phyloP scores from a whole-genome alignment of 345 rosid species.

The Camelina sativa region DNA sequence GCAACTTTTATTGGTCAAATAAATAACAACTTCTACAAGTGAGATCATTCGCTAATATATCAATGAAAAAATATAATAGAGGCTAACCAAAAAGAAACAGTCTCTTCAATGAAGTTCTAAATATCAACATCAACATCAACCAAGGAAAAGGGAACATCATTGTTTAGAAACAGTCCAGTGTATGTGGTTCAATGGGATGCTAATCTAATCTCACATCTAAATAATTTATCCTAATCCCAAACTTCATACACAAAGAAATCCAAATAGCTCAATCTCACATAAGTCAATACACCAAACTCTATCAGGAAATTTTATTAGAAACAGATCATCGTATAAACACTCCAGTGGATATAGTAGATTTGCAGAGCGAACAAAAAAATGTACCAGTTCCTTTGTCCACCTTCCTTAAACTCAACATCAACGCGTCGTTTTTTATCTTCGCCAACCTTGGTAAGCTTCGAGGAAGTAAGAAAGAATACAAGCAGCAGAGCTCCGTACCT shows the following conservation, averaged over 20 bases:
- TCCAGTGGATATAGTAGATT: not conserved
- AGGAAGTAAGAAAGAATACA: constrained; percentile 79
- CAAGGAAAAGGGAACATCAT: not conserved
- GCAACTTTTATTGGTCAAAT: constrained; percentile 11
- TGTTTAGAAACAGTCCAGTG: not conserved
- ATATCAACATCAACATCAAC: not conserved
- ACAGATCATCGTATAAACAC: not conserved
- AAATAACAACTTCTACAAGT: not conserved
- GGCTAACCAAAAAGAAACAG: not conserved
- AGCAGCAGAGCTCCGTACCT: constrained; percentile 90
- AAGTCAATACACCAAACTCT: not conserved
- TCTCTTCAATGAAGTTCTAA: constrained; percentile 2
- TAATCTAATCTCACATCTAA: not conserved
- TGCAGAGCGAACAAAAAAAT: not conserved
- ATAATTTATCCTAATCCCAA: not conserved
- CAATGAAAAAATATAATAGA: not conserved
- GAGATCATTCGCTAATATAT: constrained; percentile 2
- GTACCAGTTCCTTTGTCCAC: constrained; percentile 96
- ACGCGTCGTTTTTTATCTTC: constrained; percentile 78
- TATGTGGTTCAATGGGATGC: not conserved
- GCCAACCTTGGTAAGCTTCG: constrained; percentile 91
- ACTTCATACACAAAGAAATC: not conserved
- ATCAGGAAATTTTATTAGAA: not conserved
- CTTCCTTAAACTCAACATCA: constrained; percentile 87
- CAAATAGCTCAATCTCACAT: not conserved